phyloP scores from a whole-genome alignment of 2,329 filamentous ascomycete species.

The Fusarium vanettenii region DNA sequence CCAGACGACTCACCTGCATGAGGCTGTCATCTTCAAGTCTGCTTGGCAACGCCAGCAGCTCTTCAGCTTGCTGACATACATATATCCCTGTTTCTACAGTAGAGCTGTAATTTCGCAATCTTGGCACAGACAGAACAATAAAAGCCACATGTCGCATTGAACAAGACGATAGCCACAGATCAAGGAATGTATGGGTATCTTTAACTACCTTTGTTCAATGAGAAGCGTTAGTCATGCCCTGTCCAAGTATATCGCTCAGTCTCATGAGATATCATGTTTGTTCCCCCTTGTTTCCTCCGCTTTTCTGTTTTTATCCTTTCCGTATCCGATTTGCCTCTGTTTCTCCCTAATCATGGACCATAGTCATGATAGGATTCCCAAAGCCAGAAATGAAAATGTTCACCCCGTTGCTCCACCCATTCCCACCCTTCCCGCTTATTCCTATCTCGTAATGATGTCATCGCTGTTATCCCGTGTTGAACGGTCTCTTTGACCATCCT shows the following conservation, averaged over 20 bases:
- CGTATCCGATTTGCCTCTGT: slow-evolving; percentile 3
- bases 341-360: neutral
- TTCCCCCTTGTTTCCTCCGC: neutral
- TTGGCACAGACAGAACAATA: neutral
- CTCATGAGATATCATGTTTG: slow-evolving; percentile 16
- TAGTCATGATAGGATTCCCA: neutral
- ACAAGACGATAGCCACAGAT: neutral
- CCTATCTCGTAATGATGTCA: slow-evolving; percentile 2
- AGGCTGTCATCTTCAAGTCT: neutral
- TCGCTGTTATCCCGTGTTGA: slow-evolving; percentile 24
- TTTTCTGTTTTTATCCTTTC: slow-evolving; percentile 7
- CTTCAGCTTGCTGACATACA: slow-evolving; percentile 1
- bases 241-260: slow-evolving; percentile 27
- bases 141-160: neutral
- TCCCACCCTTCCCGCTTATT: slow-evolving; percentile 3
- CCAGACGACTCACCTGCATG: neutral
- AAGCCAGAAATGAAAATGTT: neutral
- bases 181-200: slow-evolving; percentile 42
- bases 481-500: slow-evolving; percentile 13
- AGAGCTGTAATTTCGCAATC: neutral
- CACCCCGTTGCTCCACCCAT: neutral
- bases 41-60: neutral
- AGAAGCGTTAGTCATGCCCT: slow-evolving; percentile 42
- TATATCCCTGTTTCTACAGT: neutral
- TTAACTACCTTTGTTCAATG: slow-evolving; percentile 41